Evolutionary conservation across 2,329 filamentous ascomycete genomes (phyloP), one percentile per base, ranked within the genome.

Genomic region (Pyricularia sp.): DNA sequence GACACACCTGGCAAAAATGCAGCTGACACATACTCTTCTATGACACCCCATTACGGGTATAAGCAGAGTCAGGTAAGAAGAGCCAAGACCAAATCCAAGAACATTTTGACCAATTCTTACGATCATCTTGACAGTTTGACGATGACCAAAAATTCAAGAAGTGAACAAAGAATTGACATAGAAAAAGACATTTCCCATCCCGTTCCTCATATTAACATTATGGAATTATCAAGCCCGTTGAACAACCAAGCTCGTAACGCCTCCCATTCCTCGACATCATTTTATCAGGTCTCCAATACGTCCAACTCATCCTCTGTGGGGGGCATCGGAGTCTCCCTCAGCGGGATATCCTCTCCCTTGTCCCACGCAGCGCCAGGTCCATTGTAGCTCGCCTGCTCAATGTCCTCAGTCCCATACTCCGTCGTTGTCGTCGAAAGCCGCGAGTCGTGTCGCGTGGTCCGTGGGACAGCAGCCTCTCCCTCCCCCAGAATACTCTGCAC

Each of bases 361-460:
- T 86, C 84, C 76, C 83, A 86, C n/a, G 78, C 74, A 14, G 79
- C 76, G 2, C 83, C 82, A 1, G 85, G 84, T 7, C 84, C 84
- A 67, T 78, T 75, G 72, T 84, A 86, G 71, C 81, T 82, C 23
- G 84, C 83, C 65, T 81, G 75, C 26, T 77, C 75, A 30, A 83
- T 80, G 10, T n/a, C 42, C 17, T n/a, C 42, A n/a, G 17, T 50
- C 42, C 14, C 14, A n/a, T 50, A n/a, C 7, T 20, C 42, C 17
- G 42, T 33, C 12, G n/a, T 65, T 6, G 74, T 72, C 10, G 66
- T 64, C 42, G 28, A 36, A 58, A 50, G 14, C 42, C 11, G 42
- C 14, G 42, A 50, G 42, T 50, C 42, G 11, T 50, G 42, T n/a
- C 42, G 42, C 28, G 64, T 26, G 23, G 25, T 69, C 36, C 66